Percentiles rank a stretch among this genome's conserved stretches.
Evolutionary conservation across 1,284 basidiomycete genomes (phyloP).

Genomic region (Spongiforma sp.): DNA sequence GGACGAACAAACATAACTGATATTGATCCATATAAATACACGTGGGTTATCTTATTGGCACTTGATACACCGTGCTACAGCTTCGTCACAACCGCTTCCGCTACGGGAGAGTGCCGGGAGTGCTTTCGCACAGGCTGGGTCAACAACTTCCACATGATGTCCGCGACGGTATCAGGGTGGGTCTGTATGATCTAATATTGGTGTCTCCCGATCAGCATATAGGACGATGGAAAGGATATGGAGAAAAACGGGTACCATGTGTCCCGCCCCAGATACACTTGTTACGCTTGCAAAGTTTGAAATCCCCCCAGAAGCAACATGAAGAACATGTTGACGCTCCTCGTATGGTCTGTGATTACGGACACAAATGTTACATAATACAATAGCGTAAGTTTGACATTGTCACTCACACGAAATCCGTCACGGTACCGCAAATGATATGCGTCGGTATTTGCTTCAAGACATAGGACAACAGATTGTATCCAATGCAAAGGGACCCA

Average conservation of each 20-base stretch:
- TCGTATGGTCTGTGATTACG: too few species aligned
- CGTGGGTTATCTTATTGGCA: too few species aligned
- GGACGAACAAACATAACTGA: too few species aligned
- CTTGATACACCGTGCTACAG: too few species aligned
- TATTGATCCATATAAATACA: too few species aligned
- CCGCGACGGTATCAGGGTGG: too few species aligned
- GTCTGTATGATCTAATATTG: neutral
- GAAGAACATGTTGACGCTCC: neutral
- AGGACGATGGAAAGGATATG: neutral
- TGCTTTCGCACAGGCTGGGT: constrained; percentile 1
- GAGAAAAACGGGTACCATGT: neutral
- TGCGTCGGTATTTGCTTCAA: too few species aligned
- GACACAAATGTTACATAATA: neutral
- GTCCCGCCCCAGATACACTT: too few species aligned
- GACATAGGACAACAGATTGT: neutral
- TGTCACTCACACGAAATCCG: neutral
- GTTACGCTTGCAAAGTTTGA: too few species aligned
- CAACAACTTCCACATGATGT: too few species aligned
- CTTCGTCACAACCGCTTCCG: neutral
- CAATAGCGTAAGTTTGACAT: too few species aligned
- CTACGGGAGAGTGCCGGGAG: neutral
- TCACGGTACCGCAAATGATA: constrained; percentile 1
- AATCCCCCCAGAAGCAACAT: too few species aligned
- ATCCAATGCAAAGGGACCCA: neutral
- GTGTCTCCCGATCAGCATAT: neutral